A percentile compares a stretch with the other conserved stretches of the same genome.
Evolutionary conservation across 176 grass and related monocot species (phyloP).

Genomic region (Cenchrus americanus): DNA sequence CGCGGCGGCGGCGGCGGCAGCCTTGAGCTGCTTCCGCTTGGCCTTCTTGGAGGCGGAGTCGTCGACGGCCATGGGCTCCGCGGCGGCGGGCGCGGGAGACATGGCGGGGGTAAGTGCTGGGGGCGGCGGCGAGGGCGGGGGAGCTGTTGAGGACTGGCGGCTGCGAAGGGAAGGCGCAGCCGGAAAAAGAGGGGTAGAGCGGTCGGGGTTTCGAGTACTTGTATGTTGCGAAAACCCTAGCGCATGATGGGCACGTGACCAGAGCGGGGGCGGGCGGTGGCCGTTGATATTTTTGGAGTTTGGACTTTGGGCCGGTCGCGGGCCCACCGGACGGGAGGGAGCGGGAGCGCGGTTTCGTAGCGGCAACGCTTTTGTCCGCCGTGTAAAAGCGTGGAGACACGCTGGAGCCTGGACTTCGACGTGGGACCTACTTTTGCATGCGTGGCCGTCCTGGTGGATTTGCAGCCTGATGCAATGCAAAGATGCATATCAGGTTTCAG

Average conservation of each 20-base stretch:
- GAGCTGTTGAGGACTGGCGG: conserved; percentile 17
- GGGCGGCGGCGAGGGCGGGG: background rate
- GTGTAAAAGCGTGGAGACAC: background rate
- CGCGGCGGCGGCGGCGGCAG: conserved; percentile 29
- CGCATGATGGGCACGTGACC: conserved; percentile 19
- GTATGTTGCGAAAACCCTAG: conserved; percentile 52
- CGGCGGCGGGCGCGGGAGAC: conserved; percentile 52
- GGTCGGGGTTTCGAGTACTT: conserved; percentile 28
- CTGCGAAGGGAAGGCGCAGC: conserved; percentile 44
- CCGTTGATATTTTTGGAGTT: conserved; percentile 15
- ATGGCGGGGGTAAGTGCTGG: conserved; percentile 27
- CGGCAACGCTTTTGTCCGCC: conserved; percentile 20
- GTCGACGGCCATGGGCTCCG: conserved; percentile 58
- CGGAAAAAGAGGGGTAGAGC: conserved; percentile 28
- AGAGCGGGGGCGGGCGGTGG: background rate
- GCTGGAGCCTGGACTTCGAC: background rate
- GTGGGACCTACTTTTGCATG: background rate
- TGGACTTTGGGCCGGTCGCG: background rate
- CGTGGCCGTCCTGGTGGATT: background rate
- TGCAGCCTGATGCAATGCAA: no score
- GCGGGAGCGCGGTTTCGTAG: background rate
- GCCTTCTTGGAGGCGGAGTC: conserved; percentile 67
- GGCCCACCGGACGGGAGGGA: background rate
- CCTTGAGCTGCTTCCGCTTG: conserved; percentile 71
- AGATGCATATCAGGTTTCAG: no score